Percentiles rank a stretch among this genome's conserved stretches.
These are phyloP conservation scores for Phoma sp. DNA, from an alignment of 2,329 filamentous ascomycete genomes.

Conservation along the genomic window DNA sequence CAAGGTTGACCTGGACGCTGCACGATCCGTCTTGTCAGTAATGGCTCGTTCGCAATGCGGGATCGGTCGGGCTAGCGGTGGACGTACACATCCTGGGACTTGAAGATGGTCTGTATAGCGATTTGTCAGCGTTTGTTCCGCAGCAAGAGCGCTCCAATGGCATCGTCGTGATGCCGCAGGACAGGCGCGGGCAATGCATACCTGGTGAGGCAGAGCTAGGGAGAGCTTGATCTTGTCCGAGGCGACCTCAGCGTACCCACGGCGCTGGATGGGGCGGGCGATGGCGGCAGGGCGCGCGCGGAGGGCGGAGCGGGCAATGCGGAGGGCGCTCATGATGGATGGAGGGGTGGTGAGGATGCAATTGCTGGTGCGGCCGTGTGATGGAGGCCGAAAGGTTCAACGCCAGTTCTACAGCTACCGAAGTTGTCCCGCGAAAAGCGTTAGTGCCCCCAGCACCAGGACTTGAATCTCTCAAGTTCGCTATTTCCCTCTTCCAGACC, in stretches of 20 bases:
- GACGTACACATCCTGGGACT: constrained; percentile 74
- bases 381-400: constrained; percentile 36
- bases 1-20: constrained; percentile 97
- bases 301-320: constrained; percentile 88
- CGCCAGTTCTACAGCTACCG: constrained; percentile 39
- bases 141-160: background rate
- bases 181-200: constrained; percentile 60
- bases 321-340: constrained; percentile 85
- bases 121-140: constrained; percentile 33
- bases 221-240: constrained; percentile 87
- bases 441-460: no score
- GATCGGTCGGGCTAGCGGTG: constrained; percentile 37
- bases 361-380: constrained; percentile 44
- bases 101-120: constrained; percentile 68
- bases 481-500: no score
- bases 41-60: constrained; percentile 28
- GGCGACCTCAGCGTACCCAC: constrained; percentile 77
- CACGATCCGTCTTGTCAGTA: constrained; percentile 41
- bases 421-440: constrained; percentile 18
- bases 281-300: constrained; percentile 78
- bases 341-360: constrained; percentile 47
- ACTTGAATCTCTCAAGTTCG: no score
- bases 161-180: constrained; percentile 12
- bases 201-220: constrained; percentile 97
- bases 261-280: constrained; percentile 78